These are phyloP conservation scores for Cladobotryum mycophilum DNA, from an alignment of 2,329 filamentous ascomycete genomes.

Conservation along the genomic window DNA sequence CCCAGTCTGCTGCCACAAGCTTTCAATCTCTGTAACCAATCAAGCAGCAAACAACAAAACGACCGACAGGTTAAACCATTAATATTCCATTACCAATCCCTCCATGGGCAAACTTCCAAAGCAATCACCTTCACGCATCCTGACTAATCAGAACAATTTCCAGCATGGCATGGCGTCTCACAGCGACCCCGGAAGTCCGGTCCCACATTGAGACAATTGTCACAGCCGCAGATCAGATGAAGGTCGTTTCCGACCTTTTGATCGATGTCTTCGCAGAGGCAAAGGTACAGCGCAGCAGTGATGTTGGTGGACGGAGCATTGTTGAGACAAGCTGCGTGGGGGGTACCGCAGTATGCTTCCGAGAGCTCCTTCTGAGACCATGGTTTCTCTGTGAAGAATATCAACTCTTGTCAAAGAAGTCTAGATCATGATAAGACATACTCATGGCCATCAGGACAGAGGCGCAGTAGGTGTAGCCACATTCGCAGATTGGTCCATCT, in stretches of 20 bases:
- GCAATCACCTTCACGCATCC: neutral
- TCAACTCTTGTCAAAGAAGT: neutral
- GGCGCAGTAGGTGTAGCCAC: conserved; percentile 37
- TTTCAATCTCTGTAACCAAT: too few relatives aligned
- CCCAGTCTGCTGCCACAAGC: too few relatives aligned
- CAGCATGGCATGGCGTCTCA: conserved; percentile 29
- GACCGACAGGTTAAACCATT: too few relatives aligned
- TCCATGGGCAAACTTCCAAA: neutral
- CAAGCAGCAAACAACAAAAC: too few relatives aligned
- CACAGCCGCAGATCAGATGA: conserved; percentile 34
- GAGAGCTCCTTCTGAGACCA: conserved; percentile 29
- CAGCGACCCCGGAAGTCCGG: conserved; percentile 36
- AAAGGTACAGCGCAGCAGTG: conserved; percentile 31
- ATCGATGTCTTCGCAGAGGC: conserved; percentile 29
- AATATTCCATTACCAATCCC: too few relatives aligned
- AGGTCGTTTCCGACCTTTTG: conserved; percentile 28
- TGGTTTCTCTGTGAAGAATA: conserved; percentile 22
- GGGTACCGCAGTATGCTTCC: conserved; percentile 32
- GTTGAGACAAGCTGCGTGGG: conserved; percentile 27
- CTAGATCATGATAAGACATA: conserved; percentile 13
- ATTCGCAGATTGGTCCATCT: conserved; percentile 32
- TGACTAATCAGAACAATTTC: conserved; percentile 7
- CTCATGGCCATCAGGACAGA: conserved; percentile 32
- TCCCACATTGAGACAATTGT: conserved; percentile 32
- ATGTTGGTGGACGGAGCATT: conserved; percentile 25